Conservation (phyloP, 495 filamentous ascomycete species). For the Podospora conica region DNA sequence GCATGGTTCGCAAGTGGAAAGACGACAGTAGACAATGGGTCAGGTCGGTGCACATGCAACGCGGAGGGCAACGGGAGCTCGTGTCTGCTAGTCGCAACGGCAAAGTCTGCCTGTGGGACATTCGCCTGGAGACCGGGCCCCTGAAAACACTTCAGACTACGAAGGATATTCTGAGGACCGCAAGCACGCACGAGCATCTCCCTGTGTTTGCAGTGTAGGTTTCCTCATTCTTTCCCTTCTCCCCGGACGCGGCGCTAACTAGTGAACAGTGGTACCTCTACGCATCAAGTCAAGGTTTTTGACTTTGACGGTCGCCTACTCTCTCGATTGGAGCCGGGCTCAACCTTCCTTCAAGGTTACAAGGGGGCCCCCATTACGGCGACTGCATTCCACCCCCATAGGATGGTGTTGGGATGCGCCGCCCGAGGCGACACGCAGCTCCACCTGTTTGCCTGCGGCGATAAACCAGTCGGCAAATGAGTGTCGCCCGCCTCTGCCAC, state of each 20-base stretch:
- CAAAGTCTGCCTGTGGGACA: constrained; percentile 94
- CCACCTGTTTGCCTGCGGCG: constrained; percentile 58
- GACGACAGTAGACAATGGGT: constrained; percentile 84
- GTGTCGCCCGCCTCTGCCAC: too few species aligned
- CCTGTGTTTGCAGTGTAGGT: constrained; percentile 94
- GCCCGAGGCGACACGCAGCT: constrained; percentile 66
- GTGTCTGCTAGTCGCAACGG: constrained; percentile 82
- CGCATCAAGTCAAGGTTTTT: constrained; percentile 84
- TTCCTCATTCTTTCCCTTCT: constrained; percentile 1
- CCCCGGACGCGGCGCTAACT: constrained; percentile 12
- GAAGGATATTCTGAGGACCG: constrained; percentile 70
- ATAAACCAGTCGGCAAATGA: constrained; percentile 21
- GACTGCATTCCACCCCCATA: constrained; percentile 93
- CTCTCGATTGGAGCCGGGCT: constrained; percentile 78
- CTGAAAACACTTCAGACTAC: constrained; percentile 69
- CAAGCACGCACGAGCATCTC: constrained; percentile 93
- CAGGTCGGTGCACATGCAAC: constrained; percentile 92
- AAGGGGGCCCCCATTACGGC: constrained; percentile 69
- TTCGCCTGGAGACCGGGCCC: constrained; percentile 71
- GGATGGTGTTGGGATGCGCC: constrained; percentile 82
- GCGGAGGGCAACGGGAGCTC: constrained; percentile 85
- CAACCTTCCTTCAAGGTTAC: constrained; percentile 74
- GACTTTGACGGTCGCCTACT: constrained; percentile 75
- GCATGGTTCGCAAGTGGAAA: constrained; percentile 94
- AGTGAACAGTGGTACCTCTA: constrained; percentile 66